These are phyloP conservation scores for Neostapfia colusana DNA, from an alignment of 176 grass and related monocot genomes.

Conservation along the genomic window DNA sequence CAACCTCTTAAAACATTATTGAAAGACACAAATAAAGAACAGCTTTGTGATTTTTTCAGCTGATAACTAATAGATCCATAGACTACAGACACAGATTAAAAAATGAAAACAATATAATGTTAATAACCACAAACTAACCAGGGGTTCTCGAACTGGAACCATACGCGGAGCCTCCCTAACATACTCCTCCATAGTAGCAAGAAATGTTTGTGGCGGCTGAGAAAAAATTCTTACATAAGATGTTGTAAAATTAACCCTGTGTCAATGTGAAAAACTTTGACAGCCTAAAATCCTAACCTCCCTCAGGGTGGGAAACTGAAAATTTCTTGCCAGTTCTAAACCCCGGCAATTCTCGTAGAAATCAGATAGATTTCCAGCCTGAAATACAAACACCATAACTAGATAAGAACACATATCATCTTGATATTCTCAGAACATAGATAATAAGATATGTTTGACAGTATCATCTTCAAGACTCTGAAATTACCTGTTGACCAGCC, in stretches of 20 bases:
- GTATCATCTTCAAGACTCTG: neutral
- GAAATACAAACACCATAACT: constrained; percentile 37
- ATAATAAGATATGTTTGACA: constrained; percentile 10
- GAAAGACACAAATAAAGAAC: neutral
- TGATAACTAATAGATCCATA: neutral
- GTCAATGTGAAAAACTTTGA: constrained; percentile 5
- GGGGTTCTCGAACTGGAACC: constrained; percentile 77
- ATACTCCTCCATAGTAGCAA: constrained; percentile 96
- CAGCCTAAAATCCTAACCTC: constrained; percentile 58
- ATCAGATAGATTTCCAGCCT: constrained; percentile 93
- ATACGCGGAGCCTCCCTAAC: constrained; percentile 91
- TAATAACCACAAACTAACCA: constrained; percentile 58
- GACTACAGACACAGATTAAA: constrained; percentile 7
- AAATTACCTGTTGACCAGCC: constrained; percentile 92
- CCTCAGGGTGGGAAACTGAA: constrained; percentile 94
- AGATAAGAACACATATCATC: neutral
- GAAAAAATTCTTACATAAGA: constrained; percentile 44
- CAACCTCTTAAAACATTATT: neutral
- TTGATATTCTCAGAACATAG: constrained; percentile 10
- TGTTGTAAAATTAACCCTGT: constrained; percentile 2
- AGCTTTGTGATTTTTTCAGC: neutral
- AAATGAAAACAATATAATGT: neutral
- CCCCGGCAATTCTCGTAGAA: constrained; percentile 98
- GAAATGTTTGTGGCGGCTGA: constrained; percentile 91
- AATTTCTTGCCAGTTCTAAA: constrained; percentile 94